These are phyloP conservation scores for Kandelia obovata DNA, from an alignment of 345 rosid species.

Conservation along the genomic window DNA sequence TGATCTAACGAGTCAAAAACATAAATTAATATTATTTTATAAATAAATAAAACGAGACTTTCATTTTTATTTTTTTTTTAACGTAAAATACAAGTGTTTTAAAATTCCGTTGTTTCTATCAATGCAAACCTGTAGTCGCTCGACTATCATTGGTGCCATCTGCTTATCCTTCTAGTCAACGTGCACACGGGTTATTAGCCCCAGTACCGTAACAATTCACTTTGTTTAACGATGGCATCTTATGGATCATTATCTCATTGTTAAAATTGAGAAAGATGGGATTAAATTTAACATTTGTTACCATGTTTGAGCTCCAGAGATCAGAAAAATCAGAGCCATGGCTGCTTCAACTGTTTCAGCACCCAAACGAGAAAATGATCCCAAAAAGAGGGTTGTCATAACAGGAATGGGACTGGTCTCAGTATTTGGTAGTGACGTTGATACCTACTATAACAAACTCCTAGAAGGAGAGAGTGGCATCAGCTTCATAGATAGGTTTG, in stretches of 20 bases:
- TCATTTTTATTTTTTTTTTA: no score
- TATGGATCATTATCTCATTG: not conserved
- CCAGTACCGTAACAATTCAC: not conserved
- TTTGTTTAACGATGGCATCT: not conserved
- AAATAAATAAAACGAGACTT: no score
- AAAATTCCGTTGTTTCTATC: no score
- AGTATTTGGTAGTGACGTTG: slow-evolving; percentile 47
- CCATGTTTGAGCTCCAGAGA: slow-evolving; percentile 33
- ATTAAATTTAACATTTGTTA: slow-evolving; percentile 5
- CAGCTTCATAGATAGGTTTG: slow-evolving; percentile 52
- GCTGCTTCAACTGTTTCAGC: slow-evolving; percentile 41
- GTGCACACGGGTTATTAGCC: not conserved
- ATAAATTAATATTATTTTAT: no score
- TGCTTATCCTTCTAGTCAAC: no score
- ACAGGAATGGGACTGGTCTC: slow-evolving; percentile 72
- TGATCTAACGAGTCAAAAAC: no score
- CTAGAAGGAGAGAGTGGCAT: slow-evolving; percentile 71
- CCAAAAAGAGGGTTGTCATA: slow-evolving; percentile 50
- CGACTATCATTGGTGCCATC: no score
- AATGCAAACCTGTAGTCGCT: no score
- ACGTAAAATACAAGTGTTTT: no score
- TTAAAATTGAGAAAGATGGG: not conserved
- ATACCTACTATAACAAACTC: slow-evolving; percentile 46
- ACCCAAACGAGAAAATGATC: slow-evolving; percentile 53
- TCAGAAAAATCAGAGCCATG: slow-evolving; percentile 44